A percentile compares a stretch with the other conserved stretches of the same genome.
Conservation (phyloP, 257 asterid species). For the Striga asiatica region DNA sequence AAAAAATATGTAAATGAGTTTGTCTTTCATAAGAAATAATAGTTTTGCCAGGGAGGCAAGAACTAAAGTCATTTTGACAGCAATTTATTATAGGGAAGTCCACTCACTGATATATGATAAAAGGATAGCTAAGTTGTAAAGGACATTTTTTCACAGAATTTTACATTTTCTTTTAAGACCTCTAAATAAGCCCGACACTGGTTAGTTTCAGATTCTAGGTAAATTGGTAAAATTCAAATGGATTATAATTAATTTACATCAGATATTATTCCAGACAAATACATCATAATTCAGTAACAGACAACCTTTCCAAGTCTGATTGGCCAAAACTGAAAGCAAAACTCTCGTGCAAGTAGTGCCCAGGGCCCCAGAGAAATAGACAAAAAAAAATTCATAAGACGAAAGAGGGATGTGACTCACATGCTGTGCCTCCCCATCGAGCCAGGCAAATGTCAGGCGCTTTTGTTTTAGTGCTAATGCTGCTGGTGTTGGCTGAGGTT, state of each 20-base stretch:
- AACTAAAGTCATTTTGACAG: too few relatives aligned
- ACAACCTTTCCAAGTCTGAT: background rate
- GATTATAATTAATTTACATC: background rate
- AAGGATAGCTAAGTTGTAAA: background rate
- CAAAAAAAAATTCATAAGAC: background rate
- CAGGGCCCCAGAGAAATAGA: background rate
- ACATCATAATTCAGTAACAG: background rate
- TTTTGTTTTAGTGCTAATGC: conserved; percentile 53
- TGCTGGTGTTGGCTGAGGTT: conserved; percentile 39
- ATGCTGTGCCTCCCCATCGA: conserved; percentile 88
- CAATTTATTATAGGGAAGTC: too few relatives aligned
- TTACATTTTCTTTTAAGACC: background rate
- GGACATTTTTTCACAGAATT: background rate
- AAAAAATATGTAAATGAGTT: background rate
- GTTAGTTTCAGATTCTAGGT: background rate
- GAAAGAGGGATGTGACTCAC: conserved; percentile 31
- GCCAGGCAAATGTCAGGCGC: conserved; percentile 86
- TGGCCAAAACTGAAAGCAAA: background rate
- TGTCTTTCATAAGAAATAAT: background rate
- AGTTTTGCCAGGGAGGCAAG: background rate
- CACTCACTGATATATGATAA: background rate
- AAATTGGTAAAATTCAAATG: background rate
- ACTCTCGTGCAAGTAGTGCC: background rate
- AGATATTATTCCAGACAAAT: background rate
- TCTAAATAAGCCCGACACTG: background rate